Percentiles rank a stretch among this genome's conserved stretches.
These are phyloP conservation scores for Limonium bicolor DNA, from an alignment of 148 eudicot species.

Conservation along the genomic window DNA sequence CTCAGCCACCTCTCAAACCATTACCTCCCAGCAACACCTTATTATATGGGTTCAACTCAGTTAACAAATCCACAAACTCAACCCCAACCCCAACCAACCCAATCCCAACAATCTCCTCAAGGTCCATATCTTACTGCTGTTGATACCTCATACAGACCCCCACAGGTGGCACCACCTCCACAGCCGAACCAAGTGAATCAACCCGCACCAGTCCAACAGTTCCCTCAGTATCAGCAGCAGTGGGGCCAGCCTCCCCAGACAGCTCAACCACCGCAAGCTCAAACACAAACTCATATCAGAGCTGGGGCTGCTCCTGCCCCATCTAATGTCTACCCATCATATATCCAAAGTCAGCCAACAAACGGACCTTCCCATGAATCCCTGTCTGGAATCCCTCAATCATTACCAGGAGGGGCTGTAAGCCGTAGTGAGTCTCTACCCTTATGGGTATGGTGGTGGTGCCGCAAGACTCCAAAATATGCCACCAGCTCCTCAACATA, in stretches of 20 bases:
- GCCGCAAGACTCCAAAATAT: conserved; percentile 47
- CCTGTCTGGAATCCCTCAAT: conserved; percentile 37
- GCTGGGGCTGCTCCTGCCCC: no score
- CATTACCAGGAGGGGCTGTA: conserved; percentile 37
- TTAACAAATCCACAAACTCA: conserved; percentile 13
- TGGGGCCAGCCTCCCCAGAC: conserved; percentile 15
- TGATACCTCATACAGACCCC: conserved; percentile 30
- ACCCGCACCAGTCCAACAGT: conserved; percentile 1
- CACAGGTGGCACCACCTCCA: conserved; percentile 34
- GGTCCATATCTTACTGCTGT: conserved; percentile 43
- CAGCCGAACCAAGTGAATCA: conserved; percentile 17
- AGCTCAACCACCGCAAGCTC: conserved; percentile 29
- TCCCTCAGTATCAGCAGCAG: conserved; percentile 5
- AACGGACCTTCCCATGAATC: conserved; percentile 40
- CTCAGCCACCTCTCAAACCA: background rate
- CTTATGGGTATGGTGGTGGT: conserved; percentile 56
- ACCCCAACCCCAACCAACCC: conserved; percentile 8
- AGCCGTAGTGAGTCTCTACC: no score
- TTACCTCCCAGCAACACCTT: conserved; percentile 4
- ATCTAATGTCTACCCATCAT: conserved; percentile 40
- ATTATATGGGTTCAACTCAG: conserved; percentile 38
- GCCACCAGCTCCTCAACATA: conserved; percentile 50
- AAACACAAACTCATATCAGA: conserved; percentile 36
- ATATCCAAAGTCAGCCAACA: conserved; percentile 45
- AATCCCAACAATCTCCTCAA: conserved; percentile 29